Conservation (phyloP, 2,329 filamentous ascomycete genomes). For the Scleromitrula shiraiana region DNA sequence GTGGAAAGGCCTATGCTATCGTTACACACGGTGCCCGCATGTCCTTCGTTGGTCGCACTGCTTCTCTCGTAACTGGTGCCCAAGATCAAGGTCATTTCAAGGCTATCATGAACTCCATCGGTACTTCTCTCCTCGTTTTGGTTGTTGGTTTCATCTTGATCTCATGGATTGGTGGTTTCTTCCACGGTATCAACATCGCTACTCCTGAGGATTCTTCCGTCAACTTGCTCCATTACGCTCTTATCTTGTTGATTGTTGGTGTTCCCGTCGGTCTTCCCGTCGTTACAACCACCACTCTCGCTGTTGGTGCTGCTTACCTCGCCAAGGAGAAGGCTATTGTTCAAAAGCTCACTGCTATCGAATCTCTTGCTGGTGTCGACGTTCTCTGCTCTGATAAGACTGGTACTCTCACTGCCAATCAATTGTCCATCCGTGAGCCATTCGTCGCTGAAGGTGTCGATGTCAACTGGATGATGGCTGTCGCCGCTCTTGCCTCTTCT, state of each 20-base stretch:
- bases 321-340: slow-evolving; percentile 73
- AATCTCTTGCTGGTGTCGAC: slow-evolving; percentile 68
- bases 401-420: slow-evolving; percentile 67
- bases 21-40: slow-evolving; percentile 58
- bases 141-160: slow-evolving; percentile 71
- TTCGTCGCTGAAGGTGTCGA: slow-evolving; percentile 70
- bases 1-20: slow-evolving; percentile 66
- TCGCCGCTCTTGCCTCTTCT: slow-evolving; percentile 67
- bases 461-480: slow-evolving; percentile 80
- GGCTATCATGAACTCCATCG: slow-evolving; percentile 77
- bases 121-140: slow-evolving; percentile 63
- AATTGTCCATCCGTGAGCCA: slow-evolving; percentile 68
- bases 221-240: slow-evolving; percentile 60
- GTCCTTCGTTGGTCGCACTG: slow-evolving; percentile 72
- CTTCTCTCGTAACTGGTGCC: slow-evolving; percentile 64
- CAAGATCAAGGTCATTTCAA: slow-evolving; percentile 74
- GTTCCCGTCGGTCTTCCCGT: slow-evolving; percentile 74
- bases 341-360: slow-evolving; percentile 71
- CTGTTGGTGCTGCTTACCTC: slow-evolving; percentile 69
- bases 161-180: slow-evolving; percentile 74
- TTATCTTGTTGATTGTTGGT: slow-evolving; percentile 69
- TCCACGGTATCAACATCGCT: slow-evolving; percentile 58
- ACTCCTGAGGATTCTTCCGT: slow-evolving; percentile 48
- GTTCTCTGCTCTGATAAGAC: slow-evolving; percentile 79
- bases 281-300: slow-evolving; percentile 69